Evolutionary conservation across 495 filamentous ascomycete species (phyloP), one percentile per base, ranked within the genome.

Genomic region (Pyronema domesticum): DNA sequence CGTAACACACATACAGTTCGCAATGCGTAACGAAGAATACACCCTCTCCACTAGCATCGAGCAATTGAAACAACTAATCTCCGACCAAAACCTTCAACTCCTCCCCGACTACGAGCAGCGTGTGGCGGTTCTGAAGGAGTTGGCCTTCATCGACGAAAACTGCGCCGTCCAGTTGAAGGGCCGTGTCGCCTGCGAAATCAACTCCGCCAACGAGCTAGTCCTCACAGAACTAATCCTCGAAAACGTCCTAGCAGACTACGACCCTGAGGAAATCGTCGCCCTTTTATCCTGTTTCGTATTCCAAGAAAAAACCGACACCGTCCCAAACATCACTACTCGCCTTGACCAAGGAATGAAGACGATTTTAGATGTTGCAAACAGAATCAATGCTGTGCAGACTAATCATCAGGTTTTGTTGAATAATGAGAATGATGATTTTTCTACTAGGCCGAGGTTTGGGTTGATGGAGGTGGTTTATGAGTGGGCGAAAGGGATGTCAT

Each of bases 91-190:
- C 60, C 77, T 98, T 0, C 89, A 94, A 63, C 77, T 98, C 1
- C 77, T 98, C n/a, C 91, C 91, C 0, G 93, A 98, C 69, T 98
- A 98, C 63, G 85, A 95, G 65, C 93, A 96, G 69, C 82, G 91
- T 37, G 85, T 95, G 56, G 78, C 81, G 46, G 91, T 96, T 0
- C 74, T 98, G 46, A 86, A 85, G 65, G 89, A 95, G 57, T 74
- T 98, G 9, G 79, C 78, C 3, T 98, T 96, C 59, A 82, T 96
- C 53, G 91, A 96, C 68, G 78, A 80, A 1, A 76, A 80, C 45
- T 80, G 76, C 36, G 79, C 87, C 45, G 89, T 96, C 35, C 82
- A 89, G 69, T 74, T 98, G 57, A 98, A 98, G 70, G 91, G 91
- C 67, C 94, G 95, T 69, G 91, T 98, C 34, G 91, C 91, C 14